These are phyloP conservation scores for Salix suchowensis DNA, from an alignment of 345 rosid species.

Conservation along the genomic window DNA sequence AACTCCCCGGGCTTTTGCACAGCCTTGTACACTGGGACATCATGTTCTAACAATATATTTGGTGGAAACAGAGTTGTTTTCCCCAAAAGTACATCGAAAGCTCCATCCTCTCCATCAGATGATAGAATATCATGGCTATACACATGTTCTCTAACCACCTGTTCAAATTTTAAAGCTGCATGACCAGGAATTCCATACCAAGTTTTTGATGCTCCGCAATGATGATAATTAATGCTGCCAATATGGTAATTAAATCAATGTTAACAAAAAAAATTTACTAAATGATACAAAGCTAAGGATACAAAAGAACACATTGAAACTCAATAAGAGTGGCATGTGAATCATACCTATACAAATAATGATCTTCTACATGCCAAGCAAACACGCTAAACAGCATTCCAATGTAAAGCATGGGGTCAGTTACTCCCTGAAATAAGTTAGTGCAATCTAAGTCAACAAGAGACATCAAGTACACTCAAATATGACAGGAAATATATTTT, in stretches of 20 bases:
- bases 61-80: conserved; percentile 98
- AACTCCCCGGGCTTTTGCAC: conserved; percentile 98
- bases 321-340: background rate
- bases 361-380: conserved; percentile 99
- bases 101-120: conserved; percentile 85
- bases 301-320: background rate
- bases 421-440: conserved; percentile 74
- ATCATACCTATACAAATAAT: conserved; percentile 86
- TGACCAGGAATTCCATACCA: conserved; percentile 99
- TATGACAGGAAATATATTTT: background rate
- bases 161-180: conserved; percentile 88
- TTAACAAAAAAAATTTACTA: background rate
- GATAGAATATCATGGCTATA: conserved; percentile 72
- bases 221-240: conserved; percentile 94
- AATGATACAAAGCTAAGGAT: background rate
- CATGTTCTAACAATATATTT: conserved; percentile 69
- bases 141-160: conserved; percentile 80
- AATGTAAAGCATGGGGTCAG: conserved; percentile 99
- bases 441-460: conserved; percentile 11
- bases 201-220: conserved; percentile 98
- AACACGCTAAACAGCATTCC: conserved; percentile 99
- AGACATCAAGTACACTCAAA: background rate
- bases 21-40: conserved; percentile 92
- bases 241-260: background rate
- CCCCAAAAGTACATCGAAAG: conserved; percentile 93